Base-by-base conservation (phyloP, 306 rosid species). In the Gastrolobium villosum region DNA sequence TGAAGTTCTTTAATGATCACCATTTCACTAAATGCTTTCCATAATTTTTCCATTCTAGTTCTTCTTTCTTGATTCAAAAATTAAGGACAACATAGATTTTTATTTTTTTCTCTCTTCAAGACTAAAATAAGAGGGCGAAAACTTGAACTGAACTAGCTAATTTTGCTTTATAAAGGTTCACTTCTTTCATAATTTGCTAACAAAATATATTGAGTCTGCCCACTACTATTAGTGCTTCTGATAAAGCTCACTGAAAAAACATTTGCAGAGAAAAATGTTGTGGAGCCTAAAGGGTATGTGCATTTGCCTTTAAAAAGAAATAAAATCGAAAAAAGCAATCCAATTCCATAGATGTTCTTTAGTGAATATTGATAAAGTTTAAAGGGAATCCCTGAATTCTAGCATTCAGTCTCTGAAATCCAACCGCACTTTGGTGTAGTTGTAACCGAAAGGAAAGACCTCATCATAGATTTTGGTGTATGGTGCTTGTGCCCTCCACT, bases 361-460 rank as follows among this genome's bases (percentile, higher is more conserved):
- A 70, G 54, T 65, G 44, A 72, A 74, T 30, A n/a, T 67, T 77
- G 40, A 67, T 46, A 75, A 82, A 76, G 43, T 64, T 15, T 75
- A 31, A 84, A 80, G 72, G 75, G 72, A 37, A 82, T 85, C 84
- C 86, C 86, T 75, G 73, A 86, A 86, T 75, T 85, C 57, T 1
- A 75, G 88, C 86, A 84, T 76, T 81, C 5, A 65, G 70, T 31
- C 83, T 61, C 78, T 59, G 70, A 81, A 81, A 72, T 73, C 78
- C 81, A 81, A 77, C 83, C 80, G 70, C 80, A 82, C 77, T 85
- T 62, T 61, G 88, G 81, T 73, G 77, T 66, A 5, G 66, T 48
- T 82, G 89, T 80, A 75, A 79, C 84, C 74, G 11, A 82, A 82
- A 86, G 86, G 28, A 40, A 75, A 64, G 76, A 85, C 89, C 84